Evolutionary conservation across 2,329 filamentous ascomycete species (phyloP), one percentile per base, ranked within the genome.

Genomic region (Tolypocladium sp.): DNA sequence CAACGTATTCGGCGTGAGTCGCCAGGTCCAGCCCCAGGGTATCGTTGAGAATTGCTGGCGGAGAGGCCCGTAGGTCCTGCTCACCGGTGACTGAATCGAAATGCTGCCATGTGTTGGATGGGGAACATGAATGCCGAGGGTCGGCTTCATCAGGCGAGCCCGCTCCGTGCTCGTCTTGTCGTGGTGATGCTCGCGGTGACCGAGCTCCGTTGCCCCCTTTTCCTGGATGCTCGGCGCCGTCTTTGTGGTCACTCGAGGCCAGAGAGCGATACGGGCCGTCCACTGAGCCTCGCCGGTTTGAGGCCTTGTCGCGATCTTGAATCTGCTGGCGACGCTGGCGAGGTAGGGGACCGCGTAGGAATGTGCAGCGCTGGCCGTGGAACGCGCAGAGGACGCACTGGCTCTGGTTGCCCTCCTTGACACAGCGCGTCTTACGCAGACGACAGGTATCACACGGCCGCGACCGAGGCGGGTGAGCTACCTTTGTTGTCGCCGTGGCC

Each of bases 281-380:
- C 10, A 22, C 49, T 1, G 49, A 53, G 33, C 49, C 20, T 12
- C 30, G 49, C 20, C 49, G 49, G 20, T 2, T 15, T 6, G 30
- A 3, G 30, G 20, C 49, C 30, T 22, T 53, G 49, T 53, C 49
- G 20, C 49, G 49, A 35, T 52, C 49, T 52, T 35, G 49, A 7
- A 22, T 13, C 49, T 37, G 49, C 30, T 15, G 49, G 20, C 66
- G 63, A 49, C 69, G 68, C 54, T 69, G 65, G 41, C 71, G 69
- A 37, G 70, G 70, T 20, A 70, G 69, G 22, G 71, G 71, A 0
- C 71, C 71, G n/a, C 70, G 69, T 56, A 86, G 76, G 68, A 86
- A 88, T 30, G 85, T 88, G 70, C 85, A 88, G 62, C 84, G 81
- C 67, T 87, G 83, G 69, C 83, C 83, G 72, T 88, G 84, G 69